These are phyloP conservation scores for Cadophora sp. DNA, from an alignment of 2,329 filamentous ascomycete genomes.

Conservation along the genomic window DNA sequence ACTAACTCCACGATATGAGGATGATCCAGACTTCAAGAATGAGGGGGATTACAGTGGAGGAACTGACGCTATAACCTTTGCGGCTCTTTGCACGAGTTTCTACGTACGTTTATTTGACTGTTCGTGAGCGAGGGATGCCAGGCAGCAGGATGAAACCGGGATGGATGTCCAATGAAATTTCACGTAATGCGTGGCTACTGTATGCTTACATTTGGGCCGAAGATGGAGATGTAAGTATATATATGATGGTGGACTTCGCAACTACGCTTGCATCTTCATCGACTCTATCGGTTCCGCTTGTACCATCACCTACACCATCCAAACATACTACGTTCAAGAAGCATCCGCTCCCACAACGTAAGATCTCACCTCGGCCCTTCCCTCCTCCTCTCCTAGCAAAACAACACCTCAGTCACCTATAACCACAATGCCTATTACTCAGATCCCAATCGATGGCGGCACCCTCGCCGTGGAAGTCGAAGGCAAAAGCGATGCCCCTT, in stretches of 20 bases:
- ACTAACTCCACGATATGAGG: no score
- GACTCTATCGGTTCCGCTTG: neutral
- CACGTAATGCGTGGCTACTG: neutral
- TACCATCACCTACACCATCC: neutral
- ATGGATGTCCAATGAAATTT: neutral
- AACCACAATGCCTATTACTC: slow-evolving; percentile 12
- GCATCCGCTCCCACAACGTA: neutral
- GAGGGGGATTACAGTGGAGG: no score
- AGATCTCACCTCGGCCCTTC: neutral
- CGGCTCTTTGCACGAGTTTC: slow-evolving; percentile 1
- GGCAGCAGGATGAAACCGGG: neutral
- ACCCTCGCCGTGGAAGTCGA: slow-evolving; percentile 23
- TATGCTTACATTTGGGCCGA: neutral
- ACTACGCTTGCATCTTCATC: neutral
- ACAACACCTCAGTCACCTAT: neutral
- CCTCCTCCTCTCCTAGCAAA: neutral
- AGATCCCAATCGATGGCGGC: slow-evolving; percentile 14
- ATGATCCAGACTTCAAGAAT: no score
- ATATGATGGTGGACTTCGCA: neutral
- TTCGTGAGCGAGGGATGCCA: neutral
- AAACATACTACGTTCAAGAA: neutral
- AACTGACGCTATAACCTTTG: slow-evolving; percentile 6
- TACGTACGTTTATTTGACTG: neutral
- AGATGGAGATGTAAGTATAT: neutral
- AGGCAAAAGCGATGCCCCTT: slow-evolving; percentile 16